Evolutionary conservation across 495 filamentous ascomycete genomes (phyloP).

Genomic region (Xylaria sp.): DNA sequence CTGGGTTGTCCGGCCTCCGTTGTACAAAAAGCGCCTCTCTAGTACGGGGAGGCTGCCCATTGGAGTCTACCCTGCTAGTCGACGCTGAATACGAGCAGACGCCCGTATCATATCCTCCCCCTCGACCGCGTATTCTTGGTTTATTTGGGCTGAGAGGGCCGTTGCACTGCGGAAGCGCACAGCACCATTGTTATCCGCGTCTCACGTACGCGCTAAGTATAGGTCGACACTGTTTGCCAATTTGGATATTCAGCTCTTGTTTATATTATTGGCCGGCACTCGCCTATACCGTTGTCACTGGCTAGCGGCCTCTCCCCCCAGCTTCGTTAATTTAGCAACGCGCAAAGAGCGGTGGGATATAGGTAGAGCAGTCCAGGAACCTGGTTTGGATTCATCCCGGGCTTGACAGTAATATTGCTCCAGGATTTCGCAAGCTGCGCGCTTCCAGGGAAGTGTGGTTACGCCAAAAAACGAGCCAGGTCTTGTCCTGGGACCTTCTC

Average conservation of each 20-base stretch:
- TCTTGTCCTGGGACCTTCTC: slow-evolving; percentile 45
- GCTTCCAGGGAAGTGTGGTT: slow-evolving; percentile 43
- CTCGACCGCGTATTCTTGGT: slow-evolving; percentile 35
- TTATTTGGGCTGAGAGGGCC: slow-evolving; percentile 38
- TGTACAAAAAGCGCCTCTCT: slow-evolving; percentile 53
- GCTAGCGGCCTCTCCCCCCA: slow-evolving; percentile 34
- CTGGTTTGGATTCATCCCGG: slow-evolving; percentile 26
- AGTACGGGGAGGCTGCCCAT: slow-evolving; percentile 53
- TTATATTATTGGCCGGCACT: slow-evolving; percentile 40
- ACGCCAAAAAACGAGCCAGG: slow-evolving; percentile 42
- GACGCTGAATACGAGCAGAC: slow-evolving; percentile 44
- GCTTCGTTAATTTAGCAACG: slow-evolving; percentile 25
- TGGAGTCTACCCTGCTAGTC: slow-evolving; percentile 45
- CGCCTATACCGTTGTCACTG: slow-evolving; percentile 35
- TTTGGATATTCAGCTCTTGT: slow-evolving; percentile 36
- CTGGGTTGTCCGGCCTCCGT: slow-evolving; percentile 43
- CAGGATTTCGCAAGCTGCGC: slow-evolving; percentile 38
- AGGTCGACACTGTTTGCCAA: slow-evolving; percentile 32
- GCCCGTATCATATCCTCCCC: slow-evolving; percentile 28
- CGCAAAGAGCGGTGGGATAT: slow-evolving; percentile 37
- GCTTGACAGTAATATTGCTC: slow-evolving; percentile 34
- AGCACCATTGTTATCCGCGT: slow-evolving; percentile 41
- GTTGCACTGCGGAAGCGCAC: slow-evolving; percentile 46
- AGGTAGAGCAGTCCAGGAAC: slow-evolving; percentile 25
- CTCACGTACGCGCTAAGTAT: slow-evolving; percentile 42